phyloP scores from a whole-genome alignment of 768 basidiomycete species.

The Goffeauzyma gilvescens region DNA sequence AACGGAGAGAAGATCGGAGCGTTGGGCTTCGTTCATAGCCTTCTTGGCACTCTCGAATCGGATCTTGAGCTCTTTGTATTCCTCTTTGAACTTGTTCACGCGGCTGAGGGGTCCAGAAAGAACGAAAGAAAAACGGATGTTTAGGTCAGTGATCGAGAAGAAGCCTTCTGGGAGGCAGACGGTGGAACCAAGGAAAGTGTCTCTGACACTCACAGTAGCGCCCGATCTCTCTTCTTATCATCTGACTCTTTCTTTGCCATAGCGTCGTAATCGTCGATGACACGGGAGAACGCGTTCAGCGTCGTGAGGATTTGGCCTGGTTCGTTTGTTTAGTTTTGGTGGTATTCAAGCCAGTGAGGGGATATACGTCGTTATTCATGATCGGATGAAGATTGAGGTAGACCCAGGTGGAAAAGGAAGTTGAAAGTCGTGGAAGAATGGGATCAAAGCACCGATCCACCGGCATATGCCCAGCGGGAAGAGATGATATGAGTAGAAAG shows the following conservation, averaged over 20 bases:
- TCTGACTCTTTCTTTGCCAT: slow-evolving; percentile 95
- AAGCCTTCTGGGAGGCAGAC: no score
- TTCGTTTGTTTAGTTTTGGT: no score
- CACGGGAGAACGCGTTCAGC: slow-evolving; percentile 77
- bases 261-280: slow-evolving; percentile 90
- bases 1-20: slow-evolving; percentile 53
- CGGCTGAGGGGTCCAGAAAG: slow-evolving; percentile 41
- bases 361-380: no score
- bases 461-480: no score
- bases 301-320: slow-evolving; percentile 98
- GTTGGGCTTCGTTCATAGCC: slow-evolving; percentile 35
- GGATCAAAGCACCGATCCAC: not conserved
- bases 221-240: slow-evolving; percentile 90
- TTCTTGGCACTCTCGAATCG: slow-evolving; percentile 63
- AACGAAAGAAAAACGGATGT: not conserved
- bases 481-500: no score
- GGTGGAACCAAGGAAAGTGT: not conserved
- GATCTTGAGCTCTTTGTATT: slow-evolving; percentile 60
- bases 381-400: no score
- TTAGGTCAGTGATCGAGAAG: not conserved
- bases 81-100: slow-evolving; percentile 72
- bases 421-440: not conserved
- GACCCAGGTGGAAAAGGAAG: not conserved
- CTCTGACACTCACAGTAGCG: slow-evolving; percentile 48
- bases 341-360: no score